Conservation (phyloP, 352 stramenopile genomes). For the Pythium guiyangense region DNA sequence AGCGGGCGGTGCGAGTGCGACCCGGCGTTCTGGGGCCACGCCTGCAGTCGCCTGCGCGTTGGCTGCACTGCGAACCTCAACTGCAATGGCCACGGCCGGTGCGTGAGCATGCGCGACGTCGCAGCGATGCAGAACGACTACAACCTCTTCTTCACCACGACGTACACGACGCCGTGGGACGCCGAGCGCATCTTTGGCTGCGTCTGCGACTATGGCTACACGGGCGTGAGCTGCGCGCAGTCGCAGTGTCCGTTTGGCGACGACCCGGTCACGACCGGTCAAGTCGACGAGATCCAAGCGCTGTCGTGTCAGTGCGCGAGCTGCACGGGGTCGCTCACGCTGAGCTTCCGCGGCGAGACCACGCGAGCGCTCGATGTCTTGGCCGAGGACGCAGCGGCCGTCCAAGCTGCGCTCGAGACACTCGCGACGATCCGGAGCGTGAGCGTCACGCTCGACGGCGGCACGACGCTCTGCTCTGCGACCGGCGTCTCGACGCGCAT, state of each 20-base stretch:
- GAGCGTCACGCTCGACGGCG: constrained; percentile 38
- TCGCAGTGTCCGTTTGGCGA: constrained; percentile 85
- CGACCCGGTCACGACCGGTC: constrained; percentile 68
- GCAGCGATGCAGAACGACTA: constrained; percentile 49
- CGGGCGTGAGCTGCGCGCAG: constrained; percentile 80
- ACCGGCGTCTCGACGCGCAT: constrained; percentile 55
- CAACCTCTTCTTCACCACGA: constrained; percentile 52
- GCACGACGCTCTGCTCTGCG: constrained; percentile 35
- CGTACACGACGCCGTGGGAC: constrained; percentile 78
- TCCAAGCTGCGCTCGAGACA: constrained; percentile 43
- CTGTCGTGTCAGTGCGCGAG: constrained; percentile 59
- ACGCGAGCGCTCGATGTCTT: constrained; percentile 34
- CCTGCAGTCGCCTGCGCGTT: constrained; percentile 51
- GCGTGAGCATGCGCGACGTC: constrained; percentile 66
- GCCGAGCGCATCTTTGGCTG: constrained; percentile 82
- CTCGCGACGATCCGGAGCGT: constrained; percentile 52
- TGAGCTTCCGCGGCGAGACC: constrained; percentile 53
- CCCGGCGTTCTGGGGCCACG: constrained; percentile 53
- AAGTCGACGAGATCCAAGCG: constrained; percentile 76
- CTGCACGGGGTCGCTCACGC: constrained; percentile 59
- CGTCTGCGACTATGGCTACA: constrained; percentile 88
- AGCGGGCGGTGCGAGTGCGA: constrained; percentile 82
- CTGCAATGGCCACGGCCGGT: constrained; percentile 89
- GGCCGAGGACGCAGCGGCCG: constrained; percentile 34
- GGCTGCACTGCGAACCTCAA: constrained; percentile 53